phyloP scores from a whole-genome alignment of 1,139 yeast species.

The Trichomonascaceae sp. region DNA sequence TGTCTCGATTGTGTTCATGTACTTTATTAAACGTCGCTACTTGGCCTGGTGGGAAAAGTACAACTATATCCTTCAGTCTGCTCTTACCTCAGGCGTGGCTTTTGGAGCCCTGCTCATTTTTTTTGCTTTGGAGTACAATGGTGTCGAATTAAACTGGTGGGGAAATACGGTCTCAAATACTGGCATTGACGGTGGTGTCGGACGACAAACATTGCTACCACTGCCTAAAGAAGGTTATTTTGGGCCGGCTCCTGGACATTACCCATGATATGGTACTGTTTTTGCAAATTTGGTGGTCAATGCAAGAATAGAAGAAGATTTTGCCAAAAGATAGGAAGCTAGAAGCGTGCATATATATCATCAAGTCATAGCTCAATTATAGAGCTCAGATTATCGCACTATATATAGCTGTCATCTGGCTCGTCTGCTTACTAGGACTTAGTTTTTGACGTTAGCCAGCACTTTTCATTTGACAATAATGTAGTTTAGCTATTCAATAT shows the following conservation, averaged over 20 bases:
- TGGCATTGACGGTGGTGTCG: slow-evolving; percentile 42
- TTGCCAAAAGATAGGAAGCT: too few species aligned
- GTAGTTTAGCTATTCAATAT: too few species aligned
- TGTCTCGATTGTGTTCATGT: slow-evolving; percentile 46
- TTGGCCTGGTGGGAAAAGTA: slow-evolving; percentile 57
- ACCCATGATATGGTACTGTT: slow-evolving; percentile 7
- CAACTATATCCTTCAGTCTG: slow-evolving; percentile 53
- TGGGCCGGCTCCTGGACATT: slow-evolving; percentile 29
- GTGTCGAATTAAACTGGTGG: slow-evolving; percentile 46
- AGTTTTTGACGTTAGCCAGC: too few species aligned
- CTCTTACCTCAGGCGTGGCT: slow-evolving; percentile 55
- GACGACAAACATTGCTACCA: slow-evolving; percentile 21
- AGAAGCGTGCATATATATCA: too few species aligned
- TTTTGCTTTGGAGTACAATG: slow-evolving; percentile 46
- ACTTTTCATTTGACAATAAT: too few species aligned
- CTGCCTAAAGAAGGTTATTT: slow-evolving; percentile 16
- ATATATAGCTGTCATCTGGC: too few species aligned
- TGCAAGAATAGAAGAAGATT: too few species aligned
- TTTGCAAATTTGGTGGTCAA: too few species aligned
- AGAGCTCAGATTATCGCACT: too few species aligned
- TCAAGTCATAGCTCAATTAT: too few species aligned
- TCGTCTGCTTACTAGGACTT: too few species aligned
- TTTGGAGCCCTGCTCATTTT: slow-evolving; percentile 48
- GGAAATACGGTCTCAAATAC: slow-evolving; percentile 43
- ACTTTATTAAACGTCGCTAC: slow-evolving; percentile 43